These are phyloP conservation scores for Conticribra weissflogii DNA, from an alignment of 108 stramenopile species.

Conservation along the genomic window DNA sequence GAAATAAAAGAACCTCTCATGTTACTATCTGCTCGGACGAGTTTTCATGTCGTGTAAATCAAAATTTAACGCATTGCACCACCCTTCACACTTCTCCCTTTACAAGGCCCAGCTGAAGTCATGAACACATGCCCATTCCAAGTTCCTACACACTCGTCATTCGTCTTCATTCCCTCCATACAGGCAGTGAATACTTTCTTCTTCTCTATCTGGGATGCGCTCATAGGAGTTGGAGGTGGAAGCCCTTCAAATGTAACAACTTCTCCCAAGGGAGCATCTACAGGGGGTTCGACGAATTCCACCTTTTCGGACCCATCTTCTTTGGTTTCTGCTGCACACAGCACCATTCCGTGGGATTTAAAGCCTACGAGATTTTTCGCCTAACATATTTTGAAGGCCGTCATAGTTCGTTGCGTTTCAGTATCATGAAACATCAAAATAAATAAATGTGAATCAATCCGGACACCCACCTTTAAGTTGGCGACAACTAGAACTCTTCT, in stretches of 20 bases:
- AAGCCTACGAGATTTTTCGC: constrained; percentile 96
- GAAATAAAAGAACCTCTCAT: too few species aligned
- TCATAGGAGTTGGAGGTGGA: constrained; percentile 71
- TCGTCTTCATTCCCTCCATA: constrained; percentile 87
- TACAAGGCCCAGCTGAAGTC: constrained; percentile 83
- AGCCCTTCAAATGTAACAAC: constrained; percentile 91
- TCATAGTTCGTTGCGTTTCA: too few species aligned
- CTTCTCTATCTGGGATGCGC: constrained; percentile 92
- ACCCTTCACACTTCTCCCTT: constrained; percentile 64
- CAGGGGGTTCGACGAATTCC: constrained; percentile 96
- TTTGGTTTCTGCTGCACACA: constrained; percentile 84
- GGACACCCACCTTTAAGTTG: constrained; percentile 85
- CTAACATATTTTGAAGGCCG: constrained; percentile 2
- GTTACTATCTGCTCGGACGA: too few species aligned
- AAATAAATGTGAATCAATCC: neutral
- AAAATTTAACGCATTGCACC: constrained; percentile 87
- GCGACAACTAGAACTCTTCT: constrained; percentile 92
- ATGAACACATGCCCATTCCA: constrained; percentile 89
- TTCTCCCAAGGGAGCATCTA: constrained; percentile 88
- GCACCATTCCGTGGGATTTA: constrained; percentile 97
- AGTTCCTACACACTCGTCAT: constrained; percentile 70
- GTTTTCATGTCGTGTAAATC: too few species aligned
- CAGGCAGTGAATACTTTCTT: constrained; percentile 95
- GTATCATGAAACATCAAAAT: neutral
- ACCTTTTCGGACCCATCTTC: constrained; percentile 81